These are phyloP conservation scores for Hydnum rufescens DNA, from an alignment of 768 basidiomycete genomes.

Conservation along the genomic window DNA sequence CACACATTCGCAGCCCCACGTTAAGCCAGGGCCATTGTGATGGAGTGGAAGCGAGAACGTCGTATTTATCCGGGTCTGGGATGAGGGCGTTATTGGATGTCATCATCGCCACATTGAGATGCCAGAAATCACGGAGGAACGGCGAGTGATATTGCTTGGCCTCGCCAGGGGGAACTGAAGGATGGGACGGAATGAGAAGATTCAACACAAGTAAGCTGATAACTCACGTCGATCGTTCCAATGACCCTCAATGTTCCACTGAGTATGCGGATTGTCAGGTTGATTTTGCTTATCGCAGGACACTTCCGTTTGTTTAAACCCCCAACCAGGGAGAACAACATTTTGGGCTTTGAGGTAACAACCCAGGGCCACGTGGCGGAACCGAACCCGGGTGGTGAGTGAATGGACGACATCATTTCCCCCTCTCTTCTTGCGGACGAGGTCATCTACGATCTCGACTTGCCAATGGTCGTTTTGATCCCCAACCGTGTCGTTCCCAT, in stretches of 20 bases:
- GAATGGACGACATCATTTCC: constrained; percentile 59
- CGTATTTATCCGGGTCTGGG: constrained; percentile 96
- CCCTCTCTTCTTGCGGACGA: constrained; percentile 33
- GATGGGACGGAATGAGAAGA: constrained; percentile 4
- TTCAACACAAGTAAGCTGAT: constrained; percentile 1
- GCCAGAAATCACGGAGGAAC: constrained; percentile 94
- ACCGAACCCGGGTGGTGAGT: constrained; percentile 73
- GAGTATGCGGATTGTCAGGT: constrained; percentile 61
- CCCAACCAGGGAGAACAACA: constrained; percentile 85
- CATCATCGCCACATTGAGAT: constrained; percentile 99
- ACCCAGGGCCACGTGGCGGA: constrained; percentile 54
- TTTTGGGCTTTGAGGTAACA: constrained; percentile 88
- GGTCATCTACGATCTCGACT: constrained; percentile 85
- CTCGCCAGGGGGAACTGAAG: constrained; percentile 55
- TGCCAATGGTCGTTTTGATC: constrained; percentile 82
- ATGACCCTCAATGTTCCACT: constrained; percentile 98
- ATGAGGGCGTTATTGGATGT: constrained; percentile 96
- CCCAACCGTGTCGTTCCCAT: constrained; percentile 78
- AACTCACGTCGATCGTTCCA: constrained; percentile 84
- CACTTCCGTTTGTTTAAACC: constrained; percentile 97
- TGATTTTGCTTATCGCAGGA: constrained; percentile 81
- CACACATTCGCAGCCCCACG: constrained; percentile 89
- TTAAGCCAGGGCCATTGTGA: constrained; percentile 86
- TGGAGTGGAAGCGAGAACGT: constrained; percentile 85
- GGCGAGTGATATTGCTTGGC: constrained; percentile 73